phyloP scores from a whole-genome alignment of 768 basidiomycete species.

The Leccinellum albellum region DNA sequence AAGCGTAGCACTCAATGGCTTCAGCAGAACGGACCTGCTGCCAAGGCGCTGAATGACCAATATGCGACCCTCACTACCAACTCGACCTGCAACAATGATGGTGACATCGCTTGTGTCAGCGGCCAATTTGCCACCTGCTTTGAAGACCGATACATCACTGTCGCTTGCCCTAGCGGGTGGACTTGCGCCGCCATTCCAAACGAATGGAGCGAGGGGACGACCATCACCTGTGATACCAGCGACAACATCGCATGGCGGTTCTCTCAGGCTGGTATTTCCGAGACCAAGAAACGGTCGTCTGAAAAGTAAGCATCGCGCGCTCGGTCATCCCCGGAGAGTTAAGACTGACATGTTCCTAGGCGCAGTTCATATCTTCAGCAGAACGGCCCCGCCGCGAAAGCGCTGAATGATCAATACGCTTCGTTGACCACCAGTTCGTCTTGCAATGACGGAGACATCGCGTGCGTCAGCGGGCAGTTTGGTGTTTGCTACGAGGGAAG shows the following conservation, averaged over 20 bases:
- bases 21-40: slow-evolving; percentile 25
- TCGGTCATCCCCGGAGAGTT: not conserved
- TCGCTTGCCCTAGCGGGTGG: slow-evolving; percentile 13
- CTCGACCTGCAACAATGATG: slow-evolving; percentile 17
- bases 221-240: slow-evolving; percentile 14
- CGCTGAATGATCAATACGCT: slow-evolving; percentile 21
- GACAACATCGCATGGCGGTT: slow-evolving; percentile 10
- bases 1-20: slow-evolving; percentile 18
- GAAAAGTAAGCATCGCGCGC: not conserved
- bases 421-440: slow-evolving; percentile 14
- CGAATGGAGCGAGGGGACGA: slow-evolving; percentile 19
- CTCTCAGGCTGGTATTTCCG: slow-evolving; percentile 11
- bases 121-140: slow-evolving; percentile 16
- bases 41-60: slow-evolving; percentile 22
- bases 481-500: slow-evolving; percentile 12
- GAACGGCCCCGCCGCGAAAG: slow-evolving; percentile 24
- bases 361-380: slow-evolving; percentile 20
- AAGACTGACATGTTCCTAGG: slow-evolving; percentile 2
- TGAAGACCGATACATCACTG: slow-evolving; percentile 10
- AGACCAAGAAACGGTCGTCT: slow-evolving; percentile 9
- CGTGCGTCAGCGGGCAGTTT: slow-evolving; percentile 20
- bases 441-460: slow-evolving; percentile 15
- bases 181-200: slow-evolving; percentile 25
- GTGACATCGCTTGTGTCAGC: slow-evolving; percentile 15
- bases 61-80: slow-evolving; percentile 11